Conservation (phyloP, 495 filamentous ascomycete species). For the Podospora tetraspora region DNA sequence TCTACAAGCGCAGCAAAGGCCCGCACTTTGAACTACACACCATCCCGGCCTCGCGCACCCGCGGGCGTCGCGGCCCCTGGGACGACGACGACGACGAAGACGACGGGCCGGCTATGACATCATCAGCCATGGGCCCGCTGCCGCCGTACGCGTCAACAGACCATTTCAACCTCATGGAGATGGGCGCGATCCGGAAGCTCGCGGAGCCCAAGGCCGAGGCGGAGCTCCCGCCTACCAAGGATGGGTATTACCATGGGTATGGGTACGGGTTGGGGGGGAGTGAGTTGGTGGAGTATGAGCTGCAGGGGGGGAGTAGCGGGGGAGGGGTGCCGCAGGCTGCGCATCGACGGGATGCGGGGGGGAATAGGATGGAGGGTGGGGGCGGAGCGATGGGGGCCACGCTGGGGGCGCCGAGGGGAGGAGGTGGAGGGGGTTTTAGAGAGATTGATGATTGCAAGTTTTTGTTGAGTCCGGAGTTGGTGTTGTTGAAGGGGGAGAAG, state of each 20-base stretch:
- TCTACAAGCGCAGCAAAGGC: constrained; percentile 17
- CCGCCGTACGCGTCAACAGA: constrained; percentile 30
- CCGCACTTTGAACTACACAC: constrained; percentile 5
- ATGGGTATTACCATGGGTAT: constrained; percentile 28
- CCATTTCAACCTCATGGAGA: constrained; percentile 30
- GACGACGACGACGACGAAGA: constrained; percentile 17
- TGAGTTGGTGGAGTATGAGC: constrained; percentile 28
- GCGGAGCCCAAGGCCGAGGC: constrained; percentile 27
- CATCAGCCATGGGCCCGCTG: constrained; percentile 21
- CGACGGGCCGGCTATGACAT: constrained; percentile 13
- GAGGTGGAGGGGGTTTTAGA: constrained; percentile 1
- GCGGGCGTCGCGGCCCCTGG: constrained; percentile 20
- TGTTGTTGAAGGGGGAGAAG: constrained; percentile 22
- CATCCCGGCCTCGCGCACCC: not conserved
- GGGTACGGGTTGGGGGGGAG: not conserved
- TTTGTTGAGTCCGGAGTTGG: constrained; percentile 26
- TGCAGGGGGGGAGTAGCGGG: constrained; percentile 5
- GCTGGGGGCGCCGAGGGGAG: not conserved
- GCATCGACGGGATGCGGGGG: constrained; percentile 12
- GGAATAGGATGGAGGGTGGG: constrained; percentile 13
- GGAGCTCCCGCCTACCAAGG: constrained; percentile 34
- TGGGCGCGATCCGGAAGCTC: constrained; percentile 31
- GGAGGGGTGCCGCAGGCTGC: too few species aligned
- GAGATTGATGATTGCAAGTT: constrained; percentile 34
- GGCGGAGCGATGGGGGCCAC: not conserved